These are phyloP conservation scores for Quercus berberidifolia DNA, from an alignment of 306 rosid genomes.

Conservation along the genomic window DNA sequence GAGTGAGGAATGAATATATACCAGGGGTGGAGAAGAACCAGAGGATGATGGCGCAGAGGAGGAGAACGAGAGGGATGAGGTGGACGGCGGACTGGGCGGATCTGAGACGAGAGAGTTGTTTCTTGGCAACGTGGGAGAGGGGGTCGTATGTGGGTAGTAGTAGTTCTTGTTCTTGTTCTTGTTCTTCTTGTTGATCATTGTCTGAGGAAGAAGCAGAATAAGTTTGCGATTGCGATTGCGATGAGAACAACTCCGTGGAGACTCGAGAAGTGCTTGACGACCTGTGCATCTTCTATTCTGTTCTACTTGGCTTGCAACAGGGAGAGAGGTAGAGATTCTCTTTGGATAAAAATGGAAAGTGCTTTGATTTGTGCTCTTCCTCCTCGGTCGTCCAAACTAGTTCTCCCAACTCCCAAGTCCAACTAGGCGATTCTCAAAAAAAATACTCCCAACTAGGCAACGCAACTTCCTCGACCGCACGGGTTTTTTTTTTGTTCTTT, in stretches of 20 bases:
- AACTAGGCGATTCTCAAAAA: no score
- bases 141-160: conserved; percentile 72
- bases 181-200: not conserved
- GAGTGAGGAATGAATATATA: not conserved
- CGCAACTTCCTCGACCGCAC: no score
- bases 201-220: conserved; percentile 8
- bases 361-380: no score
- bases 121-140: conserved; percentile 61
- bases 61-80: conserved; percentile 70
- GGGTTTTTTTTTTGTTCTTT: no score
- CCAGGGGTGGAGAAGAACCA: conserved; percentile 80
- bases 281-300: conserved; percentile 39
- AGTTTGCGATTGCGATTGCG: not conserved
- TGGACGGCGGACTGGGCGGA: conserved; percentile 67
- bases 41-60: conserved; percentile 76
- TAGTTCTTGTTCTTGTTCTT: conserved; percentile 5
- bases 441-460: no score
- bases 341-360: not conserved
- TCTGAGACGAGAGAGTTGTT: conserved; percentile 52
- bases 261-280: conserved; percentile 25
- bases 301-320: not conserved
- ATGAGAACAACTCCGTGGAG: not conserved
- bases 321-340: not conserved
- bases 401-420: no score
- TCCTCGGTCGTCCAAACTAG: no score